Evolutionary conservation across 1,284 basidiomycete genomes (phyloP), one percentile per base, ranked within the genome.

Genomic region (Malassezia obtusa): DNA sequence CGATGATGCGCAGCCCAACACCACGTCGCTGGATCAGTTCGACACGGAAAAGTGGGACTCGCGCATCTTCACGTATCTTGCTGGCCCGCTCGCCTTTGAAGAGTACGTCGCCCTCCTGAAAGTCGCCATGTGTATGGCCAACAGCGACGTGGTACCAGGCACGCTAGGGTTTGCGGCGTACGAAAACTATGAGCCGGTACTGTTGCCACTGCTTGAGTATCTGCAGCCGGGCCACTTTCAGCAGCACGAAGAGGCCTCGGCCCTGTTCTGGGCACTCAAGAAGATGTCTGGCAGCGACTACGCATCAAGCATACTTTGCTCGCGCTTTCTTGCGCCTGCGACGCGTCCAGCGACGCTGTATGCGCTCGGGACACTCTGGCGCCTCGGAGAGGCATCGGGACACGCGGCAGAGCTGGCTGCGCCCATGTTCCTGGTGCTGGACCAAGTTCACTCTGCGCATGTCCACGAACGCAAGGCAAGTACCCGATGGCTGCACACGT

Each of bases 281-380:
- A 50, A 60, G 31, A 49, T 61, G 11, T 30, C 26, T 8, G 31
- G 4, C 51, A 52, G 4, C 47, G 53, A 47, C 47, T 49, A 32
- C 45, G 50, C 14, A 39, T 59, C 28, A 33, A 60, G 26, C 0
- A 55, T 59, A 6, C 47, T 70, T 28, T 56, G 57, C 8, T 38
- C 53, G 41, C 52, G 52, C 21, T 52, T 71, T 4, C 37, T 48
- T 0, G 45, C 26, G 5, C 8, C 31, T 1, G 33, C 49, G 12
- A 17, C 15, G 12, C 38, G 36, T 14, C 24, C 15, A 4, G 80
- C 82, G 26, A 81, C 84, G 0, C 86, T 85, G 69, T 85, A 89
- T 60, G 86, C 86, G 0, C 94, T 98, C 71, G 90, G 92, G 1
- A 83, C 89, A 1, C 77, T 96, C 6, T 98, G 92, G 92, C 80